Base-by-base conservation (phyloP, 2,329 filamentous ascomycete genomes). In the Alternaria ethzedia region DNA sequence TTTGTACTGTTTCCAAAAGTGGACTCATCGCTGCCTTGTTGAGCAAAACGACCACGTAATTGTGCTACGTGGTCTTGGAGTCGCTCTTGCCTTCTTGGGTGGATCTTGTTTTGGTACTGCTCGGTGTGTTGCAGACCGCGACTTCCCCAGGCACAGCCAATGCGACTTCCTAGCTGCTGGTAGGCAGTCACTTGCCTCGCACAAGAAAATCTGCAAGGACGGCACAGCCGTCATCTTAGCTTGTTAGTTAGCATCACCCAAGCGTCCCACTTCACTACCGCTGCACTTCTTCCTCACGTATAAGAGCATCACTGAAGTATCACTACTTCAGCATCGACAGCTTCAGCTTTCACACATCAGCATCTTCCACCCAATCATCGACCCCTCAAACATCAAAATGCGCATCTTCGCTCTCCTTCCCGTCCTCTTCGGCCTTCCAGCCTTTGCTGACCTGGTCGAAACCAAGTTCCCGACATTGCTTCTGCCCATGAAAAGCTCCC, bases 381-480 rank as follows among this genome's bases (percentile, higher is more conserved):
- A 17, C 5, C 17, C 7, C 11, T 6, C 8, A 7, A n/a, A n/a
- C 17, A 20, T 41, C 64, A 75, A 46, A 2, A 79, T 79, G 77
- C 75, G 55, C 49, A 28, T 54, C 44, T 26, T 70, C 15, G 8
- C 62, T 46, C 56, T 79, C 17, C 26, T 72, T 43, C 52, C 73
- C 44, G 20, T 65, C 10, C 51, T 76, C 49, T 72, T 70, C 58
- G 58, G 63, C 20, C 47, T 67, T 32, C 49, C 60, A 10, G 43
- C 58, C 32, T 15, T 66, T 32, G 66, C 70, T 21, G 43, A 52
- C 5, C 67, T 75, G 26, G 25, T 73, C 46, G 55, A 57, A 30
- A 64, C 67, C 9, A 58, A 76, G 25, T 78, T 76, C 12, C 77
- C 77, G 4, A 73, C 76, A 45, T 74, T 80, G 49, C 73, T 80